phyloP scores from a whole-genome alignment of 2,329 filamentous ascomycete genomes.

The Capronia epimyces region DNA sequence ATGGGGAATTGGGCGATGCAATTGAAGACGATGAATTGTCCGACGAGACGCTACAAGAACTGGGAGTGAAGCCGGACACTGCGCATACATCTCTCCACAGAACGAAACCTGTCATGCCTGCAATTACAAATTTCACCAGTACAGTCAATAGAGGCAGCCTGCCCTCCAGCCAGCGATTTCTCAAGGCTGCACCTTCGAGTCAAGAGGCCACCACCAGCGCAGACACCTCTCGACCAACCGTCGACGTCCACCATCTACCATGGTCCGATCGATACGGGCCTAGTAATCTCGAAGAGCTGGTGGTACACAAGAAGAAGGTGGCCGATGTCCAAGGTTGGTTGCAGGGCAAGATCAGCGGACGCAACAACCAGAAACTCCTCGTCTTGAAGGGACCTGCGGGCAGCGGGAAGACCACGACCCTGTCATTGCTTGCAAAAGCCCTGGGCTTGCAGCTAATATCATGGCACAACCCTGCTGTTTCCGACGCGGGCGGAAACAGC shows the following conservation, averaged over 20 bases:
- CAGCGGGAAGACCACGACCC: constrained; percentile 84
- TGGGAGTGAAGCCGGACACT: constrained; percentile 16
- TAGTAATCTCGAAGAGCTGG: constrained; percentile 69
- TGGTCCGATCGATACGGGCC: constrained; percentile 88
- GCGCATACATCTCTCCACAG: constrained; percentile 8
- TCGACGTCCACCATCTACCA: constrained; percentile 49
- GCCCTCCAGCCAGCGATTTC: constrained; percentile 27
- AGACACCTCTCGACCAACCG: background rate
- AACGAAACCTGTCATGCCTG: constrained; percentile 8
- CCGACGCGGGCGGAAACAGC: constrained; percentile 53
- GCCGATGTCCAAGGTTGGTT: constrained; percentile 80
- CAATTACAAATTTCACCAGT: background rate
- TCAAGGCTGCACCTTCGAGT: constrained; percentile 12
- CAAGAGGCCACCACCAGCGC: constrained; percentile 1
- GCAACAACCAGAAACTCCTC: constrained; percentile 61
- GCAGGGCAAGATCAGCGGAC: constrained; percentile 63
- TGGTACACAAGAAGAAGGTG: constrained; percentile 92
- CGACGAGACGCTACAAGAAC: constrained; percentile 38
- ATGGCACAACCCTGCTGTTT: constrained; percentile 77
- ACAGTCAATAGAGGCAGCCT: constrained; percentile 17
- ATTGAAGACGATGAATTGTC: constrained; percentile 33
- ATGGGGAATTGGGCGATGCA: constrained; percentile 30
- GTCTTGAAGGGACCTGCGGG: constrained; percentile 87
- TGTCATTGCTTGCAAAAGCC: constrained; percentile 71
- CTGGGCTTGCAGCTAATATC: constrained; percentile 73